Evolutionary conservation across 1,284 basidiomycete species (phyloP), one percentile per base, ranked within the genome.

Genomic region (Ceraceosorus guamensis): DNA sequence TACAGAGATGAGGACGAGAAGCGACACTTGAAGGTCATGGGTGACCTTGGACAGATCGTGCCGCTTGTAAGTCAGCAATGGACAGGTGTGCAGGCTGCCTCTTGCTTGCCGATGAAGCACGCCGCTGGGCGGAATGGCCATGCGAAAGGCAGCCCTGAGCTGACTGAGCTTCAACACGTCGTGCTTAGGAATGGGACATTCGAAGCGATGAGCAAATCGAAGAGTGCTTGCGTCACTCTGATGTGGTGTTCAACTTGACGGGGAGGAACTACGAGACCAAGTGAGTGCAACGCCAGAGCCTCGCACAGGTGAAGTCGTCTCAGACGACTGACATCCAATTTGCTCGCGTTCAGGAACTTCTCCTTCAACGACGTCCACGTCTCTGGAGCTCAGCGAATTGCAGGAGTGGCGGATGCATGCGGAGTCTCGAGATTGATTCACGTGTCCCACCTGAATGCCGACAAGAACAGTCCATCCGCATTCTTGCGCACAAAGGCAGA

Each of bases 1-100:
- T 97, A 96, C 81, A 84, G 95, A 35, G 91, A 97, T 69, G 90
- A 93, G 77, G 91, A 98, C 76, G 87, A 91, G 76, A 91, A 88
- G 77, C 83, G 95, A 61, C 84, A 89, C 76, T 80, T 99, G 74
- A 88, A 87, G 79, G 87, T 89, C 7, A 89, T 88, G 83, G 95
- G 95, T 52, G 95, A 99, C 80, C 82, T 98, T 56, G 95, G 95
- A 33, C 91, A 96, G 81, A 87, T 99, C 65, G 88, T 96, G 56
- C 85, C 90, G 63, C 85, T 97, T 85, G 90, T 91, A 63, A 71
- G 83, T 78, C 14, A 41, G 16, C 39, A 14, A 39, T 34, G 24
- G 50, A 8, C 37, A 8, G 37, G 37, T 8, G 37, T 8, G 37
- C n/a, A n/a, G 37, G n/a, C 37, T 8, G 37, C 37, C 8, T 8